phyloP scores from a whole-genome alignment of 495 filamentous ascomycete genomes.

The Aspergillus conjunctus region DNA sequence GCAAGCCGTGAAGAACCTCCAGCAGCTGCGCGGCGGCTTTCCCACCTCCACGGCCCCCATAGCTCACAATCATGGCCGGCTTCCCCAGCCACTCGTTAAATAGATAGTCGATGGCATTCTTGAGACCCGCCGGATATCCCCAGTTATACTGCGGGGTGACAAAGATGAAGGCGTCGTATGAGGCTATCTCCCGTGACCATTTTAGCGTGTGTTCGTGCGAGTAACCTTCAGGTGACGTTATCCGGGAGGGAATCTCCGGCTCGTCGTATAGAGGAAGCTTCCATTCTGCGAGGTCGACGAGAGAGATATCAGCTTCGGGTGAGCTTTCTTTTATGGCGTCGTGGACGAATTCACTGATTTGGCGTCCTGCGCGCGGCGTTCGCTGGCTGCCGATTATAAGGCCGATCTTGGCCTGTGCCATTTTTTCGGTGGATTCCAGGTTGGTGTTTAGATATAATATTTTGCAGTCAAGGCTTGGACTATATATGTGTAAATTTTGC shows the following conservation, averaged over 20 bases:
- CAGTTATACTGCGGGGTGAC: slow-evolving; percentile 60
- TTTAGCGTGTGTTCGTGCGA: slow-evolving; percentile 46
- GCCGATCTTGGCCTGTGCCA: slow-evolving; percentile 9
- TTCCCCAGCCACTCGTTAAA: slow-evolving; percentile 62
- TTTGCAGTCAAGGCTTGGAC: too few species aligned
- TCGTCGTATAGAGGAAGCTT: slow-evolving; percentile 62
- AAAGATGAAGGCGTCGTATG: slow-evolving; percentile 58
- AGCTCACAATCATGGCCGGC: slow-evolving; percentile 56
- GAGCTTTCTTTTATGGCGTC: slow-evolving; percentile 7
- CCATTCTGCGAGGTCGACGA: slow-evolving; percentile 54
- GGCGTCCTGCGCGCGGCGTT: slow-evolving; percentile 15
- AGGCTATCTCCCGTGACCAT: slow-evolving; percentile 53
- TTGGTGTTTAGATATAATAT: too few species aligned
- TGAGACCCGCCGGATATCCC: slow-evolving; percentile 55
- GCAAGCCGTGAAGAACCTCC: slow-evolving; percentile 29
- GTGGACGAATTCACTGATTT: slow-evolving; percentile 15
- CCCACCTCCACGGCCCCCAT: slow-evolving; percentile 54
- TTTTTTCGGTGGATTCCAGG: not conserved
- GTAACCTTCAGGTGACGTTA: slow-evolving; percentile 47
- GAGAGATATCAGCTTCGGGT: not conserved
- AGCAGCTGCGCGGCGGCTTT: slow-evolving; percentile 44
- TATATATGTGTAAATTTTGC: too few species aligned
- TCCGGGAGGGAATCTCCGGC: slow-evolving; percentile 48
- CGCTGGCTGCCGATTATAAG: slow-evolving; percentile 23
- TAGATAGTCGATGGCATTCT: slow-evolving; percentile 67